These are phyloP conservation scores for Macrocybe gigantea DNA, from an alignment of 768 basidiomycete species.

Conservation along the genomic window DNA sequence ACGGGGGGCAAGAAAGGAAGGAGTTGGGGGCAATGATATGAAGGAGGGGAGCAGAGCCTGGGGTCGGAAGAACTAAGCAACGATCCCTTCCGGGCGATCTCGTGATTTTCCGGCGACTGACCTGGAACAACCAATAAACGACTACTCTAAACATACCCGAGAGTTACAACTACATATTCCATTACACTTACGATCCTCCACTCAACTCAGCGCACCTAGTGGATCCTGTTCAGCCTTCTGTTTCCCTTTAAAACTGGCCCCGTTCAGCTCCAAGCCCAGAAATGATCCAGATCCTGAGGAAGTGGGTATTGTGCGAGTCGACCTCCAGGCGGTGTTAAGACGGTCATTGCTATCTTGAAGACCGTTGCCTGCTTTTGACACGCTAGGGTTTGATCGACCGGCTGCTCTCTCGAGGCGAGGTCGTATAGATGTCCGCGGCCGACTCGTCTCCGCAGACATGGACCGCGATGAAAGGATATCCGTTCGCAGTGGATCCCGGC, in stretches of 20 bases:
- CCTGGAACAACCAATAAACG: conserved; percentile 36
- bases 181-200: conserved; percentile 2
- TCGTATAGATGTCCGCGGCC: too few species aligned
- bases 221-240: conserved; percentile 29
- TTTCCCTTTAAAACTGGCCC: neutral
- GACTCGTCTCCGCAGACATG: too few species aligned
- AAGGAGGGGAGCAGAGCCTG: neutral
- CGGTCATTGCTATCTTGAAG: too few species aligned
- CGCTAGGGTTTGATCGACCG: too few species aligned
- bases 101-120: conserved; percentile 30
- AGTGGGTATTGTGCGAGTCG: too few species aligned
- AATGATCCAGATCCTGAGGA: neutral
- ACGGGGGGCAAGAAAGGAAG: conserved; percentile 16
- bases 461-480: too few species aligned
- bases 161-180: conserved; percentile 8
- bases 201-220: conserved; percentile 30
- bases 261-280: conserved; percentile 5
- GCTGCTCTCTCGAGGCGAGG: too few species aligned
- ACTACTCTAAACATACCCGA: conserved; percentile 15
- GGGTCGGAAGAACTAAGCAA: conserved; percentile 5
- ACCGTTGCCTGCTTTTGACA: too few species aligned
- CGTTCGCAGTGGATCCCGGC: too few species aligned
- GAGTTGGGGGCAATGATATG: conserved; percentile 6
- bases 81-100: conserved; percentile 13
- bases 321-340: too few species aligned